These are phyloP conservation scores for Zygosaccharomyces siamensis DNA, from an alignment of 805 yeast species.

Conservation along the genomic window DNA sequence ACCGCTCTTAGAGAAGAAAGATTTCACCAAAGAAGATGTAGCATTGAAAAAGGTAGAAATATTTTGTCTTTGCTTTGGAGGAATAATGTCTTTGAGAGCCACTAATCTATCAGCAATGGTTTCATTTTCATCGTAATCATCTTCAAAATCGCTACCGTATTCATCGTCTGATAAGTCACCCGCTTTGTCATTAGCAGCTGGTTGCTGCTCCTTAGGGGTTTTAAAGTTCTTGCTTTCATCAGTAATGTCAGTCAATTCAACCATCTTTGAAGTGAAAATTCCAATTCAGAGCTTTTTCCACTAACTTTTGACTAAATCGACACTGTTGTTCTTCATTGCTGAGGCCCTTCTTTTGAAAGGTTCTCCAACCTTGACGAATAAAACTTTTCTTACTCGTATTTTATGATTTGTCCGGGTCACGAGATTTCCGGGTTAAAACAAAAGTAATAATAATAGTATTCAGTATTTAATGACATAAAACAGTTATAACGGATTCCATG, in stretches of 20 bases:
- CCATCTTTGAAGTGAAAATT: slow-evolving; percentile 21
- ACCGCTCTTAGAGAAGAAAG: slow-evolving; percentile 60
- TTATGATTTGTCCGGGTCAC: slow-evolving; percentile 4
- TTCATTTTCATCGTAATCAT: slow-evolving; percentile 78
- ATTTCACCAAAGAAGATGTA: slow-evolving; percentile 39
- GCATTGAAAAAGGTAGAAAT: slow-evolving; percentile 35
- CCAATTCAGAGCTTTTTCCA: neutral
- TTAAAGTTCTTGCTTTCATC: slow-evolving; percentile 24
- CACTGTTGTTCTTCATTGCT: neutral
- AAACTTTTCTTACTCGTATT: slow-evolving; percentile 2
- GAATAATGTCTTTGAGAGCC: slow-evolving; percentile 87
- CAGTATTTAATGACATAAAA: no score
- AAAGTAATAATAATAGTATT: neutral
- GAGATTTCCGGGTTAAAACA: neutral
- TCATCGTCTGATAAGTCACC: slow-evolving; percentile 46
- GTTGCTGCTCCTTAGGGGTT: slow-evolving; percentile 27
- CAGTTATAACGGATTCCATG: no score
- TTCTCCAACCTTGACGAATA: neutral
- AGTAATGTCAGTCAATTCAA: slow-evolving; percentile 34
- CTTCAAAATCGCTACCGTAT: slow-evolving; percentile 45
- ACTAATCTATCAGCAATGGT: slow-evolving; percentile 79
- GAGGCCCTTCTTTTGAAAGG: neutral
- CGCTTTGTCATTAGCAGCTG: slow-evolving; percentile 54
- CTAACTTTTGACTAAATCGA: neutral
- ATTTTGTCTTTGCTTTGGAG: slow-evolving; percentile 74